Percentiles rank a stretch among this genome's conserved stretches.
Evolutionary conservation across 345 rosid genomes (phyloP).

Genomic region (Euphorbia tirucalli): DNA sequence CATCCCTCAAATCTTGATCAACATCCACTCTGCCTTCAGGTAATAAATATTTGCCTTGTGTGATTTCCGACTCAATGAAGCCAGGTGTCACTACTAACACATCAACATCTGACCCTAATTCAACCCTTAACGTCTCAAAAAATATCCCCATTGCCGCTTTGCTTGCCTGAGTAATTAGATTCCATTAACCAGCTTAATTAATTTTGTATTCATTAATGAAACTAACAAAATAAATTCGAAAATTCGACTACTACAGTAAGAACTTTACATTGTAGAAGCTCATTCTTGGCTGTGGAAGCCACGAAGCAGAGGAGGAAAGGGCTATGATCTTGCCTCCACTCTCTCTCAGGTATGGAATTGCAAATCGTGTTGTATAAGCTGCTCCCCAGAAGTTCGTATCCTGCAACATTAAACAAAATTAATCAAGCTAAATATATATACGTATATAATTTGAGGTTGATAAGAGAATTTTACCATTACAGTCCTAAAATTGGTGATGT

Average conservation of each 20-base stretch:
- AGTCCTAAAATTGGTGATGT: constrained; percentile 10
- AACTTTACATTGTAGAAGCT: constrained; percentile 45
- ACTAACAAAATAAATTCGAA: background rate
- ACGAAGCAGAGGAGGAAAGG: constrained; percentile 27
- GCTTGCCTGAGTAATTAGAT: constrained; percentile 44
- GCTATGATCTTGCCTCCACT: constrained; percentile 50
- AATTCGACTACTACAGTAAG: background rate
- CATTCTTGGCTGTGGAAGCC: constrained; percentile 38
- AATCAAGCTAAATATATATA: background rate
- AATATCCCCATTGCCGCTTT: constrained; percentile 55
- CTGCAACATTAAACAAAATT: constrained; percentile 14
- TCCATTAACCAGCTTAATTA: background rate
- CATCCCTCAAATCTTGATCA: background rate
- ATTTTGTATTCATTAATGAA: too few species aligned
- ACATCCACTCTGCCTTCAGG: background rate
- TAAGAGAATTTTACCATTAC: constrained; percentile 7
- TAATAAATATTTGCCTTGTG: constrained; percentile 12
- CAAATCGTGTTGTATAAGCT: constrained; percentile 37
- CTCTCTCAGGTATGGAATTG: constrained; percentile 34
- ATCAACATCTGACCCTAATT: constrained; percentile 40
- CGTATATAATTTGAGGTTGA: background rate
- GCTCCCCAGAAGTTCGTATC: constrained; percentile 62
- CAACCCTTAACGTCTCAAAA: constrained; percentile 62
- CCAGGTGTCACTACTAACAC: constrained; percentile 63
- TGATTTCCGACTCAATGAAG: constrained; percentile 48